Conservation (phyloP, 345 rosid genomes). For the Gossypium longicalyx region DNA sequence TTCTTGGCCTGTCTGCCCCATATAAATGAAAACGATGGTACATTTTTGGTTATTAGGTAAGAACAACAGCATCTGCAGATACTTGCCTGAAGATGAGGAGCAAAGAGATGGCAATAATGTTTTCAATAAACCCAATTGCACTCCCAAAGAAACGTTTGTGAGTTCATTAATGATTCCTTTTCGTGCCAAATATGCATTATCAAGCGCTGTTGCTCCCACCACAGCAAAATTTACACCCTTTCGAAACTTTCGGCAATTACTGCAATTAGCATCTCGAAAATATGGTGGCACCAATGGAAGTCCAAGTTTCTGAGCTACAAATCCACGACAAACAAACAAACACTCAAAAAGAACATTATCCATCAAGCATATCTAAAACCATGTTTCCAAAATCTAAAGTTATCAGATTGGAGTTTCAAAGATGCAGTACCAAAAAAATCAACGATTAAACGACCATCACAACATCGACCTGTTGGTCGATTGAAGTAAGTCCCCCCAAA, state of each 20-base stretch:
- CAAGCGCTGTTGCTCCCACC: constrained; percentile 49
- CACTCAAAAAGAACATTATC: background rate
- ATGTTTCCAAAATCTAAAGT: too few species aligned
- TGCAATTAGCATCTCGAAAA: constrained; percentile 27
- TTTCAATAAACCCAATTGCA: constrained; percentile 36
- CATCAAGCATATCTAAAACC: background rate
- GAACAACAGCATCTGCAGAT: background rate
- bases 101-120: constrained; percentile 37
- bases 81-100: constrained; percentile 23
- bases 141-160: constrained; percentile 36
- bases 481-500: constrained; percentile 45
- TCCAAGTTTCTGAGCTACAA: constrained; percentile 38
- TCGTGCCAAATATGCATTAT: constrained; percentile 21
- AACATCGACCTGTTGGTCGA: constrained; percentile 42
- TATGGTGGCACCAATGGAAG: constrained; percentile 41
- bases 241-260: constrained; percentile 2
- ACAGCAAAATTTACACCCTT: constrained; percentile 51
- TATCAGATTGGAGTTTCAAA: background rate
- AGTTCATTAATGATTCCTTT: constrained; percentile 23
- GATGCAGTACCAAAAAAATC: constrained; percentile 38
- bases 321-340: background rate
- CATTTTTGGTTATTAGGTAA: too few species aligned
- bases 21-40: too few species aligned
- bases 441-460: constrained; percentile 49
- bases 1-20: too few species aligned